Evolutionary conservation across 768 basidiomycete species (phyloP), one percentile per base, ranked within the genome.

Genomic region (Hemileccinum impolitum): DNA sequence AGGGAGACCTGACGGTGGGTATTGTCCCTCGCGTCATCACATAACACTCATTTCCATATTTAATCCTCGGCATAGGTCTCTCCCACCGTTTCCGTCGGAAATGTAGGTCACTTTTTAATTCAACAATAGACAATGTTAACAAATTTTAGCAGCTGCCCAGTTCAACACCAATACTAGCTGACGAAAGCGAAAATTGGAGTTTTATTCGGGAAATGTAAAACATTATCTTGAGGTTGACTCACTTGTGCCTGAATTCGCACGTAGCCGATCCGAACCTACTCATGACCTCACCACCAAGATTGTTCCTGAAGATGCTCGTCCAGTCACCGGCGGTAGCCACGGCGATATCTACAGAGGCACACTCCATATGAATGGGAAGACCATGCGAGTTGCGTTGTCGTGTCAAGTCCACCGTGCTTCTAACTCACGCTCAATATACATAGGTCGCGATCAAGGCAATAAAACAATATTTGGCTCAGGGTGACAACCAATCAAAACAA

Each of bases 381-480:
- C 46, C 47, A 42, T 58, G 39, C 54, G 18, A 43, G 47, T 50
- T 48, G 39, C 25, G 50, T 43, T 41, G 11, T 48, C 23, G 4
- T 15, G 2, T 47, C 10, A 5, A 26, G 2, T 18, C 34, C 23
- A 13, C 13, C 2, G 28, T 3, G 6, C 1, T 25, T 28, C 12
- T 6, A 19, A 28, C 49, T 51, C 0, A 55, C 36, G 12, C 3
- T 21, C n/a, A 21, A 15, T 37, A 6, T 3, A 32, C 18, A 4
- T 28, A 59, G 62, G 62, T 64, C 6, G 59, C 63, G 0, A 51
- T 64, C 39, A 64, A 64, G 43, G 64, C 51, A 4, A 64, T 64
- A 3, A 60, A 58, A 36, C 50, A 28, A 21, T 64, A 66, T 38
- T 19, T 36, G 26, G 42, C 39, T 10, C 48, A 61, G n/a, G 52